Conservation (phyloP, 2,329 filamentous ascomycete genomes). For the Lachnellula subtilissima region DNA sequence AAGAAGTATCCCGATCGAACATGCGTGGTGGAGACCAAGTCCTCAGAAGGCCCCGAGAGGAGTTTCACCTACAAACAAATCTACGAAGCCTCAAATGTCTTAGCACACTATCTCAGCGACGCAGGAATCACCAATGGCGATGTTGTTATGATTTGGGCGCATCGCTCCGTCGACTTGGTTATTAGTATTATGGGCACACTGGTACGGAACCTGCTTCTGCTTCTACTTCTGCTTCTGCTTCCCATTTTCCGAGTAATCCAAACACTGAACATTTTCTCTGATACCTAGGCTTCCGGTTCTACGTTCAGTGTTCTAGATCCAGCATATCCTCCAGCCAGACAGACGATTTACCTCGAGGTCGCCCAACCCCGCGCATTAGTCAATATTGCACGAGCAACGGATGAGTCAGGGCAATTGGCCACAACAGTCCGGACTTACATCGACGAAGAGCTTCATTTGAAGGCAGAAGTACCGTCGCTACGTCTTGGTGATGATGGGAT, state of each 20-base stretch:
- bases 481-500: slow-evolving; percentile 65
- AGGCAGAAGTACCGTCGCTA: slow-evolving; percentile 70
- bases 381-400: slow-evolving; percentile 65
- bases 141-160: slow-evolving; percentile 88
- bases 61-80: slow-evolving; percentile 83
- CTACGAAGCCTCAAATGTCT: slow-evolving; percentile 72
- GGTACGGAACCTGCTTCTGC: slow-evolving; percentile 29
- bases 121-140: slow-evolving; percentile 73
- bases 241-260: background rate
- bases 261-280: background rate
- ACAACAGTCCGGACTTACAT: slow-evolving; percentile 61
- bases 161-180: slow-evolving; percentile 74
- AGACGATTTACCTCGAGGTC: slow-evolving; percentile 79
- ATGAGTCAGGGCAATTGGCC: slow-evolving; percentile 61
- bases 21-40: slow-evolving; percentile 64
- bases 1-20: slow-evolving; percentile 58
- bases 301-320: slow-evolving; percentile 71
- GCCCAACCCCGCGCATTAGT: slow-evolving; percentile 69
- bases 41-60: slow-evolving; percentile 48
- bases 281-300: slow-evolving; percentile 39
- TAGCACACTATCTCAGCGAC: slow-evolving; percentile 74
- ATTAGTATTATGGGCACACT: slow-evolving; percentile 75
- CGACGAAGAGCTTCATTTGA: slow-evolving; percentile 64
- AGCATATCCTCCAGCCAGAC: slow-evolving; percentile 72
- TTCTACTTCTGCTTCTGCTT: background rate